A percentile compares a stretch with the other conserved stretches of the same genome.
These are phyloP conservation scores for Ceratocystis papillata DNA, from an alignment of 2,329 filamentous ascomycete genomes.

Conservation along the genomic window DNA sequence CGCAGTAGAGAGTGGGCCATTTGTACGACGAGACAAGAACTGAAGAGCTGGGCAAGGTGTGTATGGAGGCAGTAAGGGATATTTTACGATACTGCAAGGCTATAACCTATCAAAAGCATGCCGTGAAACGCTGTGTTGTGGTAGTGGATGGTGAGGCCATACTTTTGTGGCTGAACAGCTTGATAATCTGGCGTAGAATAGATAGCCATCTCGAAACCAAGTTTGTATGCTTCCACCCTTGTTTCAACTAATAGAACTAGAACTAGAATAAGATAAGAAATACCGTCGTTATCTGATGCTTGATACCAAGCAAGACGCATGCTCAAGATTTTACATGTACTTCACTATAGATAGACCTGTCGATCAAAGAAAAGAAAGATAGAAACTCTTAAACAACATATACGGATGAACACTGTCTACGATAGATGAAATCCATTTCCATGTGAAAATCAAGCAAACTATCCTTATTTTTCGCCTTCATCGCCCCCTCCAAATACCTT, in stretches of 20 bases:
- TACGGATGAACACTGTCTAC: slow-evolving; percentile 15
- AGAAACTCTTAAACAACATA: background rate
- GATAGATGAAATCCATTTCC: slow-evolving; percentile 20
- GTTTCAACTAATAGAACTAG: background rate
- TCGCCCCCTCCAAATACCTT: background rate
- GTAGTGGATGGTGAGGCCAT: no score
- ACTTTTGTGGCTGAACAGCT: no score
- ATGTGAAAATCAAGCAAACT: background rate
- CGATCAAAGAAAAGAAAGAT: background rate
- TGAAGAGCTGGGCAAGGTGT: no score
- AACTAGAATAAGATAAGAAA: background rate
- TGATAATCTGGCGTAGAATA: background rate
- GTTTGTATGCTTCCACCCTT: background rate
- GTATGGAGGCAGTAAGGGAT: background rate
- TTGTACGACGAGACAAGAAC: no score
- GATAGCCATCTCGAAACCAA: background rate
- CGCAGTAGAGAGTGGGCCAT: background rate
- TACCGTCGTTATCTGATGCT: background rate
- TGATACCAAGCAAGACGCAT: background rate
- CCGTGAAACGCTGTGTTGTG: no score
- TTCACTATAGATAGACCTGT: background rate
- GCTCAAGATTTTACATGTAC: background rate
- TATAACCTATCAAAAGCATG: no score
- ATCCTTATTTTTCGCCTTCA: slow-evolving; percentile 4
- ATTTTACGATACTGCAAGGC: background rate